Evolutionary conservation across 2,329 filamentous ascomycete species (phyloP).

Genomic region (Xylariomycetidae sp.): DNA sequence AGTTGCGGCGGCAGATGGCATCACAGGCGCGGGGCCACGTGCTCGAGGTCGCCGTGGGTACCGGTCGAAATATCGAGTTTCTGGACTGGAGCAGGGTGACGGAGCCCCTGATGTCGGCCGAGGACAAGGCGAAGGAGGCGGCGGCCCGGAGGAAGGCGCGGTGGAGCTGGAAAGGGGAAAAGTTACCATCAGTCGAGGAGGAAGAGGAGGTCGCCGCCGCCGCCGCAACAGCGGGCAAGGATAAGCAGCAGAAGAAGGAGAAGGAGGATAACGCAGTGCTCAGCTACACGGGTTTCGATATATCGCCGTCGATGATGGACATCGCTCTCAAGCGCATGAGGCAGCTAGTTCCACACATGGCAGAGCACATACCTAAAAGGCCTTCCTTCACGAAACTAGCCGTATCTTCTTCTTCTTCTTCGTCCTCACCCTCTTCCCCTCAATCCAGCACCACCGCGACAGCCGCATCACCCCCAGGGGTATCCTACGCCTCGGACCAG

Average conservation of each 20-base stretch:
- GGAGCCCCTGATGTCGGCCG: constrained; percentile 11
- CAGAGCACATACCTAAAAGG: constrained; percentile 33
- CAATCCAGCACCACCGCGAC: too few species aligned
- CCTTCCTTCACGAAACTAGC: constrained; percentile 22
- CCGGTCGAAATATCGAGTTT: constrained; percentile 56
- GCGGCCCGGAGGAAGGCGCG: constrained; percentile 11
- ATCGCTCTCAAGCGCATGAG: constrained; percentile 51
- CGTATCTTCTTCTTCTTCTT: too few species aligned
- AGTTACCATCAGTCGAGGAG: too few species aligned
- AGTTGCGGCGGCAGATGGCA: constrained; percentile 45
- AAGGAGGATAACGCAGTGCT: constrained; percentile 31
- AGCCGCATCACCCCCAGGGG: constrained; percentile 3
- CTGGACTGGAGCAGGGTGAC: constrained; percentile 47
- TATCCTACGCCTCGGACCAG: constrained; percentile 35
- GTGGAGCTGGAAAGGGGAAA: constrained; percentile 4
- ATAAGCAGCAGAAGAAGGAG: constrained; percentile 14
- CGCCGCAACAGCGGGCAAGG: too few species aligned
- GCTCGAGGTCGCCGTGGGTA: constrained; percentile 59
- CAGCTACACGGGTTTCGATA: constrained; percentile 59
- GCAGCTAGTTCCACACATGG: constrained; percentile 34
- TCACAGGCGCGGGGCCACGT: constrained; percentile 49
- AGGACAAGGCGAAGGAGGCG: constrained; percentile 14
- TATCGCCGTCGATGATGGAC: constrained; percentile 56
- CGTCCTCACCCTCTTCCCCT: too few species aligned
- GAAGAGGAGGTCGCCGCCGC: constrained; percentile 7